Conservation (phyloP, 2,329 filamentous ascomycete genomes). For the Diaporthe longicolla region DNA sequence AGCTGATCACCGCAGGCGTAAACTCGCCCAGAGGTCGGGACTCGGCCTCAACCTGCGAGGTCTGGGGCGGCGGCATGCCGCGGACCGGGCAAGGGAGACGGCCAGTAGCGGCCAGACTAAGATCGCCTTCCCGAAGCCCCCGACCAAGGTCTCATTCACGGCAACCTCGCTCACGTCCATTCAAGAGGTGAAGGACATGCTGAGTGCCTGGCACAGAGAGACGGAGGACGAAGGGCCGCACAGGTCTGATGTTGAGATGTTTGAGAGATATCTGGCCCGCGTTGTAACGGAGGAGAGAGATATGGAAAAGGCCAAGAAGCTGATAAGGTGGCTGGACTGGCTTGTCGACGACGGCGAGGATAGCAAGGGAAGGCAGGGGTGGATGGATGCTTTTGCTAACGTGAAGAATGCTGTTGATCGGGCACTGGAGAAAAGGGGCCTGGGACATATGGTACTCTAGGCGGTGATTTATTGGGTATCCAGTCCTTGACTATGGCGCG, state of each 20-base stretch:
- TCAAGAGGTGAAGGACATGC: conserved; percentile 78
- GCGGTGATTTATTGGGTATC: conserved; percentile 27
- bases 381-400: conserved; percentile 60
- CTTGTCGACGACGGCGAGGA: conserved; percentile 60
- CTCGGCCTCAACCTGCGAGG: conserved; percentile 58
- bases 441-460: conserved; percentile 68
- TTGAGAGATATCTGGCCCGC: conserved; percentile 78
- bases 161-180: conserved; percentile 58
- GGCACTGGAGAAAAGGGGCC: conserved; percentile 69
- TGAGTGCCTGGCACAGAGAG: conserved; percentile 81
- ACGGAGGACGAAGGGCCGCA: conserved; percentile 84
- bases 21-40: conserved; percentile 69
- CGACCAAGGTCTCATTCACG: conserved; percentile 63
- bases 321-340: conserved; percentile 80
- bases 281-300: conserved; percentile 85
- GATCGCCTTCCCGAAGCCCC: conserved; percentile 63
- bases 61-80: conserved; percentile 47
- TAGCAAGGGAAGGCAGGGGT: conserved; percentile 57
- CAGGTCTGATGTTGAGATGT: conserved; percentile 79
- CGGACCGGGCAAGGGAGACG: conserved; percentile 1
- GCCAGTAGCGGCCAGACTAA: conserved; percentile 52
- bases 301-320: conserved; percentile 89
- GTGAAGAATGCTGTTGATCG: conserved; percentile 67
- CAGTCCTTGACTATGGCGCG: conserved; percentile 3
- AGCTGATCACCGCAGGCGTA: conserved; percentile 77